Percentiles rank a stretch among this genome's conserved stretches.
These are phyloP conservation scores for Rhodotorula taiwanensis DNA, from an alignment of 768 basidiomycete species.

Conservation along the genomic window DNA sequence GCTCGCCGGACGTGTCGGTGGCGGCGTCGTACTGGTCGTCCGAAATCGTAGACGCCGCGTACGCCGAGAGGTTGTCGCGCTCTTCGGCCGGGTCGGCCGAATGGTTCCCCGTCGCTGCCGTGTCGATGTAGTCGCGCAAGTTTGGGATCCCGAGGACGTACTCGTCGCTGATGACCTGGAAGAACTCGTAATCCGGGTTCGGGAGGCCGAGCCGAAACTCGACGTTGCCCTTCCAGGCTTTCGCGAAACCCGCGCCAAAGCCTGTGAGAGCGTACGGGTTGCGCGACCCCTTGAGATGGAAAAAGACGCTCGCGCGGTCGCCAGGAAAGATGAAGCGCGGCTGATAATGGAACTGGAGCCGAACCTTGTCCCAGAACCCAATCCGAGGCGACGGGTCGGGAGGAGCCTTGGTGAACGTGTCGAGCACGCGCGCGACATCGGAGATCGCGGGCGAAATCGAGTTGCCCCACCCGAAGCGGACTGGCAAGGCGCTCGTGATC, in stretches of 20 bases:
- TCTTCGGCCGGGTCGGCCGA: neutral
- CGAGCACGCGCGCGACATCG: constrained; percentile 74
- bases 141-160: constrained; percentile 77
- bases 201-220: constrained; percentile 61
- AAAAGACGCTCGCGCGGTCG: constrained; percentile 56
- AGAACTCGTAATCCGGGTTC: constrained; percentile 66
- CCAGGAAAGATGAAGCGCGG: constrained; percentile 58
- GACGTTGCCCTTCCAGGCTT: constrained; percentile 74
- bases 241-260: constrained; percentile 75
- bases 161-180: constrained; percentile 72
- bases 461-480: constrained; percentile 79
- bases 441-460: constrained; percentile 80
- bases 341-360: constrained; percentile 78
- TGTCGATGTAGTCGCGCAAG: constrained; percentile 42
- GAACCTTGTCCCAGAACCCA: constrained; percentile 95
- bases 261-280: constrained; percentile 68
- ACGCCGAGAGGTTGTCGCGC: neutral
- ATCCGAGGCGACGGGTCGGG: constrained; percentile 72
- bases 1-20: constrained; percentile 9
- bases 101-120: constrained; percentile 42
- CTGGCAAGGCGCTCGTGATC: constrained; percentile 59
- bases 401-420: constrained; percentile 68
- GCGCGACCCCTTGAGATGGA: constrained; percentile 81
- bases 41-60: neutral
- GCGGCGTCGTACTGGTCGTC: constrained; percentile 11